Evolutionary conservation across 768 basidiomycete species (phyloP), one percentile per base, ranked within the genome.

Genomic region (Tylopilus rubrobrunneus): DNA sequence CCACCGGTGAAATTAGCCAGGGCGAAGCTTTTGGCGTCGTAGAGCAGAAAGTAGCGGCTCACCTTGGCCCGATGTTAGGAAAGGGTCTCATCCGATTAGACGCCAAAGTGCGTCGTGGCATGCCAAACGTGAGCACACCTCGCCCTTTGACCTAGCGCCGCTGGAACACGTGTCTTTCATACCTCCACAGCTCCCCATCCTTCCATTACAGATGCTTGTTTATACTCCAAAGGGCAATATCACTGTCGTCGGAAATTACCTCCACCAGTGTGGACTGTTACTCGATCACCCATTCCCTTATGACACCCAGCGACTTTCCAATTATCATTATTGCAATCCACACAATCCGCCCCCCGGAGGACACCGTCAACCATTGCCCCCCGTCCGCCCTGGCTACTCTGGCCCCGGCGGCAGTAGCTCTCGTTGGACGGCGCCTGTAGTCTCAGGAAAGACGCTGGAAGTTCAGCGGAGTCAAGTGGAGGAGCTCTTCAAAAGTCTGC

Each of bases 161-260:
- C 53, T 62, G 47, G 50, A 60, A 51, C 60, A 50, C 48, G 31
- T 53, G 63, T 57, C 56, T 62, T 53, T 56, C 50, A 56, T 56
- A 27, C 49, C 56, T 37, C 39, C 50, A 12, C 46, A 95, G 91
- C 78, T 89, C 49, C 88, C 89, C 45, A 89, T 93, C 51, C 76
- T 96, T 43, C 83, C 86, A 21, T 77, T 98, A 17, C 87, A 88
- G 64, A 80, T 97, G 70, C 82, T 97, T 37, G 84, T 98, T 29
- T 96, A 89, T 71, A 96, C 96, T 6, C 92, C 92, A 5, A 97
- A 96, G 68, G 90, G 92, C 31, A 94, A 98, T 71, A 87, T 98
- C 57, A 74, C 78, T 31, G 84, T 87, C 51, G 87, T 99, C 56
- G 85, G 90, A 57, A 77, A 83, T 63, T 85, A 84, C 63, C 79